Evolutionary conservation across 1,139 yeast species (phyloP).

Genomic region (Kodamaea plutei): DNA sequence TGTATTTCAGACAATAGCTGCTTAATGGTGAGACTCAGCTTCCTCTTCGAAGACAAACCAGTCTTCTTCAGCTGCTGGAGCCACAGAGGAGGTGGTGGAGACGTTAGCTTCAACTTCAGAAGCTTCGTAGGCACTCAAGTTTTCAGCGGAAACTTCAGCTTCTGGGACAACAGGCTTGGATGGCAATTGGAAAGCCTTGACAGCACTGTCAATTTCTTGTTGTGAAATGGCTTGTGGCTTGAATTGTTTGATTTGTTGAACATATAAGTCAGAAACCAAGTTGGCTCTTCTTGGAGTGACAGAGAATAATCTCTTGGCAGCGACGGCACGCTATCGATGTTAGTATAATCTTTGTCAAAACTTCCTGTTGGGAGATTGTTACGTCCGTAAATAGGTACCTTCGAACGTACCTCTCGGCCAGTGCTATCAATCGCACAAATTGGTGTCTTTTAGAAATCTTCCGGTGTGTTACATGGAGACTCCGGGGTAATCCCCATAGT

Average conservation of each 20-base stretch:
- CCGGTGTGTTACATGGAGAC: no score
- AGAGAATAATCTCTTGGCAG: conserved; percentile 43
- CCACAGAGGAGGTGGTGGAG: conserved; percentile 22
- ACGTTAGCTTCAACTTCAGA: conserved; percentile 68
- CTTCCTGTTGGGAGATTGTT: not conserved
- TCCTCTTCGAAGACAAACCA: conserved; percentile 85
- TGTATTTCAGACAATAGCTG: no score
- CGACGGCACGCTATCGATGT: conserved; percentile 22
- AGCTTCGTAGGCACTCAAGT: conserved; percentile 70
- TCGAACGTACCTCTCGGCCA: not conserved
- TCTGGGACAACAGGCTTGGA: conserved; percentile 68
- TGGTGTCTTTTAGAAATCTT: no score
- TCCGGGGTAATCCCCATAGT: no score
- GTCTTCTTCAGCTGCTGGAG: conserved; percentile 59
- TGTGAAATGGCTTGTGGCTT: conserved; percentile 77
- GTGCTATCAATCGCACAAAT: not conserved
- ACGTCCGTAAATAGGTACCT: not conserved
- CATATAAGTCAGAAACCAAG: conserved; percentile 79
- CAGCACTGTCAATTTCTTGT: conserved; percentile 72
- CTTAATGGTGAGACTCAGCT: conserved; percentile 64
- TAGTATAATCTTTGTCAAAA: conserved; percentile 11
- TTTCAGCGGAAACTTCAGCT: conserved; percentile 70
- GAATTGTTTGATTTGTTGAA: conserved; percentile 82
- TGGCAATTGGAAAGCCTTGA: conserved; percentile 79
- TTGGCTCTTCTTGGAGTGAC: conserved; percentile 48